phyloP scores from a whole-genome alignment of 2,329 filamentous ascomycete genomes.

The Talaromyces pinophilus region DNA sequence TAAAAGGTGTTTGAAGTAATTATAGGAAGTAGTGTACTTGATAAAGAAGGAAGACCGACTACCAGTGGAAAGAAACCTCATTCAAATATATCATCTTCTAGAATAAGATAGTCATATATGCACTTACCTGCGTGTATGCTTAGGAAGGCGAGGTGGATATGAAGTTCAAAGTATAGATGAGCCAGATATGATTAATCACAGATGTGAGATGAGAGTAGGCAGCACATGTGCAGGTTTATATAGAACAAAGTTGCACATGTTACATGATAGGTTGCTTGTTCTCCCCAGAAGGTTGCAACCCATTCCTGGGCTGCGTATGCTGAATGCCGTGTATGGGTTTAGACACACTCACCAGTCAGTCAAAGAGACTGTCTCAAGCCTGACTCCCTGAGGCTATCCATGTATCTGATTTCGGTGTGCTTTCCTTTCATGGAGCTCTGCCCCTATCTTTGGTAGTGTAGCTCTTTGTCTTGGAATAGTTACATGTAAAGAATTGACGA shows the following conservation, averaged over 20 bases:
- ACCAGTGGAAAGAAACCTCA: too few relatives aligned
- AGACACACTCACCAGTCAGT: not conserved
- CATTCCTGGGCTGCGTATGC: not conserved
- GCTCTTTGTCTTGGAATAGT: not conserved
- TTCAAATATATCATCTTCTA: not conserved
- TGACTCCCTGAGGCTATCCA: not conserved
- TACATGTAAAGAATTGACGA: not conserved
- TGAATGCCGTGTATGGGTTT: not conserved
- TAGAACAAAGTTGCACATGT: not conserved
- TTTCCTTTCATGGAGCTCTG: not conserved
- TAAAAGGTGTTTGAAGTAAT: too few relatives aligned
- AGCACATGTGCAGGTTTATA: slow-evolving; percentile 1
- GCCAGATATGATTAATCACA: not conserved
- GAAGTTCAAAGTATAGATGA: not conserved
- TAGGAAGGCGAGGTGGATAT: not conserved
- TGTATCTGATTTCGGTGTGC: not conserved
- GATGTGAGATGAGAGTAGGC: not conserved
- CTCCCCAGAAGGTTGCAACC: not conserved
- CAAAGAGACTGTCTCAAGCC: not conserved
- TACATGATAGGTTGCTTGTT: not conserved
- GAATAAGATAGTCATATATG: not conserved
- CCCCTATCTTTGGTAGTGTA: not conserved
- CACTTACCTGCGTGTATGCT: not conserved
- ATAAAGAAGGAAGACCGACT: too few relatives aligned
- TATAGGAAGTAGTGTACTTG: too few relatives aligned